Evolutionary conservation across 169 alveolate genomes (phyloP).

Genomic region (Eimeria sp.): DNA sequence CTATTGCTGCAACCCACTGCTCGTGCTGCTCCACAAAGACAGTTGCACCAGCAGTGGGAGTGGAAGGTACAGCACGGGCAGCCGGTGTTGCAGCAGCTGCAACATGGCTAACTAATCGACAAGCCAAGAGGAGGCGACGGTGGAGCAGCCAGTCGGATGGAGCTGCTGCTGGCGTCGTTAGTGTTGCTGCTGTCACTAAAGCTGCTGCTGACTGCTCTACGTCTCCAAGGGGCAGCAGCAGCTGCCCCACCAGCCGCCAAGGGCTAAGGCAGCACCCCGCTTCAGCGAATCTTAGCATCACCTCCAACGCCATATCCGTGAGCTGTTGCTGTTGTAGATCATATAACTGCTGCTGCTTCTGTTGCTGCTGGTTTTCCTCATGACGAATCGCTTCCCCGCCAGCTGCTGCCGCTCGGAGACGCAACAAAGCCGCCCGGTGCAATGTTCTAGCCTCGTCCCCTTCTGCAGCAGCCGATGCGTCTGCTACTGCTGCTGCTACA

Average conservation of each 20-base stretch:
- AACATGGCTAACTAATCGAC: constrained; percentile 6
- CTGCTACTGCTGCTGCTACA: constrained; percentile 58
- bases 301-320: constrained; percentile 25
- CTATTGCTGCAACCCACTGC: constrained; percentile 60
- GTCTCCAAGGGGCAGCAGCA: constrained; percentile 69
- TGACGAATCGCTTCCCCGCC: constrained; percentile 1
- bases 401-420: constrained; percentile 43
- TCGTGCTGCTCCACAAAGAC: constrained; percentile 31
- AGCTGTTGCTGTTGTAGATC: constrained; percentile 4
- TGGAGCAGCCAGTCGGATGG: constrained; percentile 52
- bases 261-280: constrained; percentile 75
- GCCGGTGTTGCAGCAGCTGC: constrained; percentile 19
- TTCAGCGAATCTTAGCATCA: constrained; percentile 5
- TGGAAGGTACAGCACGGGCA: background rate
- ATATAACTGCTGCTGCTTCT: background rate
- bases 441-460: background rate
- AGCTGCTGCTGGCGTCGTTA: background rate
- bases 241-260: constrained; percentile 69
- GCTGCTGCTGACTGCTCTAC: constrained; percentile 50
- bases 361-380: background rate
- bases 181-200: constrained; percentile 22
- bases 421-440: constrained; percentile 17
- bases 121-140: constrained; percentile 48
- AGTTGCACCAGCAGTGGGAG: background rate
- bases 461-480: background rate